phyloP scores from a whole-genome alignment of 805 yeast species.

The Candida taoyuanica region DNA sequence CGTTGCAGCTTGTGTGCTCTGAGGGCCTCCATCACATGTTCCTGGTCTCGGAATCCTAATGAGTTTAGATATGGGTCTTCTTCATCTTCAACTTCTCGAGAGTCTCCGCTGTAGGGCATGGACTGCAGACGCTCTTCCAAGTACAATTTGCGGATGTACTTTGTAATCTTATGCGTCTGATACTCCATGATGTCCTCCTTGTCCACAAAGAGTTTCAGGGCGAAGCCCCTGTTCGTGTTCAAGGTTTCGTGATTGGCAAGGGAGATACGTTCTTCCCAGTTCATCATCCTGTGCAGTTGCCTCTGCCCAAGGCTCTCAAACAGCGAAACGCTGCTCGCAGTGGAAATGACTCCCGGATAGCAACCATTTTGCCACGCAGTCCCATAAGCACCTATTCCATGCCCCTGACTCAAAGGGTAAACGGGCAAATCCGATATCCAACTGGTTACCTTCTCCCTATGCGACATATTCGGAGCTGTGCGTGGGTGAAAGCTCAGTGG shows the following conservation, averaged over 20 bases:
- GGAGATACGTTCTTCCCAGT: no score
- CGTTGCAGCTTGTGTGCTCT: not conserved
- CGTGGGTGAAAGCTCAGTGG: slow-evolving; percentile 59
- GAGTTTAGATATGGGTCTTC: slow-evolving; percentile 2
- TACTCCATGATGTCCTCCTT: slow-evolving; percentile 45
- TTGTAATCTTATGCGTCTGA: slow-evolving; percentile 50
- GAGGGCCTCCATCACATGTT: slow-evolving; percentile 2
- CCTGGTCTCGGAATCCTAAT: slow-evolving; percentile 3
- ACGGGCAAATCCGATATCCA: slow-evolving; percentile 64
- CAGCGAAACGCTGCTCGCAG: slow-evolving; percentile 11
- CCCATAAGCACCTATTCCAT: no score
- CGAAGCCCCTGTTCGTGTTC: no score
- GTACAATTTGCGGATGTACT: slow-evolving; percentile 38
- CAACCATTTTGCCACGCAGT: slow-evolving; percentile 45
- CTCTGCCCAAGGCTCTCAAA: no score
- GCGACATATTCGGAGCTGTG: slow-evolving; percentile 56
- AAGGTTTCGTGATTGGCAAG: no score
- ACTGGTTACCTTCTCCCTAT: slow-evolving; percentile 55
- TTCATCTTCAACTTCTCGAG: slow-evolving; percentile 2
- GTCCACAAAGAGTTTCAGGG: slow-evolving; percentile 35
- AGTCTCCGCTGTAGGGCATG: no score
- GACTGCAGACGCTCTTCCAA: no score
- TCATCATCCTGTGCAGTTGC: no score
- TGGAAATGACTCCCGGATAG: slow-evolving; percentile 43
- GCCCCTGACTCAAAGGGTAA: no score